A percentile compares a stretch with the other conserved stretches of the same genome.
Conservation (phyloP, 2,329 filamentous ascomycete species). For the Penicillium corylophilum region DNA sequence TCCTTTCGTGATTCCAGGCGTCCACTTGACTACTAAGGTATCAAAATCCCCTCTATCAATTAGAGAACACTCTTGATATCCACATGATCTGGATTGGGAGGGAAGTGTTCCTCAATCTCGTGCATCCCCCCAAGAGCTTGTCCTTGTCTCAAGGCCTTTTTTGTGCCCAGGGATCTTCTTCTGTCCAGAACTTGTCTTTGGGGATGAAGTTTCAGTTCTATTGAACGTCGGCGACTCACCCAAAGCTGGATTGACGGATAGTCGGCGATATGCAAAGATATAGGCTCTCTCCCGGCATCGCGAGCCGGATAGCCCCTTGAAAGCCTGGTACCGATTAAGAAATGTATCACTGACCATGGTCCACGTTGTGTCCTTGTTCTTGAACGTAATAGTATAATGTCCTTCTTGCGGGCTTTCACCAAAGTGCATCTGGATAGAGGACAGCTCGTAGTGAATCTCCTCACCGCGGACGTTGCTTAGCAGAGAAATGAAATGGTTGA, state of each 20-base stretch:
- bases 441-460: constrained; percentile 25
- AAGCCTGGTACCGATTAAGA: not conserved
- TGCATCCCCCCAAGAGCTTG: no score
- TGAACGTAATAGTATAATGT: constrained; percentile 27
- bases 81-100: not conserved
- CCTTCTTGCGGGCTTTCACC: constrained; percentile 6
- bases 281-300: constrained; percentile 6
- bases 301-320: not conserved
- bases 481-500: constrained; percentile 4
- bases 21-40: no score
- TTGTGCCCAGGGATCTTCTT: no score
- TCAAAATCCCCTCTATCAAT: no score
- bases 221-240: no score
- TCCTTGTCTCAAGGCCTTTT: no score
- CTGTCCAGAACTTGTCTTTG: no score
- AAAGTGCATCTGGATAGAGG: constrained; percentile 25
- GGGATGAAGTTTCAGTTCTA: not conserved
- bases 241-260: constrained; percentile 2
- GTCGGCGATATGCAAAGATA: constrained; percentile 23
- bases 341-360: constrained; percentile 12
- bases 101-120: no score
- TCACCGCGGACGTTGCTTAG: not conserved
- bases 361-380: constrained; percentile 20
- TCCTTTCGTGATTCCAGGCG: no score
- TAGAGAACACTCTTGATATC: no score